A percentile compares a stretch with the other conserved stretches of the same genome.
phyloP scores from a whole-genome alignment of 164 flowering plant species.

The Kingdonia uniflora region DNA sequence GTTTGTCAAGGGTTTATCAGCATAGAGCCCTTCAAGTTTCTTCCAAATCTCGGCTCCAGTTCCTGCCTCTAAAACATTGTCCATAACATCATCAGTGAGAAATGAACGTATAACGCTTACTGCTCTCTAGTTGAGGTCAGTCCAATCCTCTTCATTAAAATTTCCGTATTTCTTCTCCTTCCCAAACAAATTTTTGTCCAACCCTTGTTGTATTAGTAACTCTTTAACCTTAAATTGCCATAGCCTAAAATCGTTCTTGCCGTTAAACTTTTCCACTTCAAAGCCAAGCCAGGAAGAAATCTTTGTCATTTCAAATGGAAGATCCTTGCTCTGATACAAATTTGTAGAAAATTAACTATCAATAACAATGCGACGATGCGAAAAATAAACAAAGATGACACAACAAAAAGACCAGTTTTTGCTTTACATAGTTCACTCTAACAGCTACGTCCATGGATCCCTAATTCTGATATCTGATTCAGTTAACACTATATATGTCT shows the following conservation, averaged over 20 bases:
- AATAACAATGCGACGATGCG: no score
- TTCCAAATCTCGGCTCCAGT: neutral
- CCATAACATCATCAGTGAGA: neutral
- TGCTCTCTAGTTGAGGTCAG: neutral
- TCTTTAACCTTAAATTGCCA: neutral
- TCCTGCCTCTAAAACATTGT: neutral
- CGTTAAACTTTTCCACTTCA: neutral
- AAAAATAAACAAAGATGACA: no score
- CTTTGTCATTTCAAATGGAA: neutral
- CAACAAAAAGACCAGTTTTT: no score
- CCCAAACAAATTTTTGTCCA: neutral
- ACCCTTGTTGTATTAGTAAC: neutral
- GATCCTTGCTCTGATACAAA: neutral
- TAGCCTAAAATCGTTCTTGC: neutral
- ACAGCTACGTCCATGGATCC: no score
- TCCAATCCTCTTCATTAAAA: neutral
- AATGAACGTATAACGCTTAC: neutral
- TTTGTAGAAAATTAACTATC: neutral
- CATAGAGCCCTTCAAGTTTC: conserved; percentile 2
- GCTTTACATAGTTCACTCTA: no score
- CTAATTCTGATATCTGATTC: no score
- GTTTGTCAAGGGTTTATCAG: neutral
- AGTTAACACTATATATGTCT: no score
- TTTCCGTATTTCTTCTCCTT: neutral
- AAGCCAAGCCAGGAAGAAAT: neutral